Percentiles rank a stretch among this genome's conserved stretches.
phyloP scores from a whole-genome alignment of 345 rosid species.

The Boechera retrofracta region DNA sequence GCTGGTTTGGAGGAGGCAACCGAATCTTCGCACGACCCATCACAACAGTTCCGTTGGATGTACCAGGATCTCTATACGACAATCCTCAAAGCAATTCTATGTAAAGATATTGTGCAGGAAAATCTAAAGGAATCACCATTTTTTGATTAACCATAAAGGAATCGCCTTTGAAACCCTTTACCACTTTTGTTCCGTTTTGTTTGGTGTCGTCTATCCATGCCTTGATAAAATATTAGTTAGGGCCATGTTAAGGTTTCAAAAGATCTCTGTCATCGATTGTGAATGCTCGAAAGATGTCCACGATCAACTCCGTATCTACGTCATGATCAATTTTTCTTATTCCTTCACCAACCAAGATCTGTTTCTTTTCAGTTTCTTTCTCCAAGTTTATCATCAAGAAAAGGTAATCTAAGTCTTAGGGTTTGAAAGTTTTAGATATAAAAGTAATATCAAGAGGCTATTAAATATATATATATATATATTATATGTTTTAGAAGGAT shows the following conservation, averaged over 20 bases:
- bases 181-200: neutral
- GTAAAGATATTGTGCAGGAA: constrained; percentile 10
- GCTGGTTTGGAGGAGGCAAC: constrained; percentile 21
- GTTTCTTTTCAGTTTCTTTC: neutral
- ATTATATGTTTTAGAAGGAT: no score
- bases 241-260: no score
- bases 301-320: no score
- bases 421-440: no score
- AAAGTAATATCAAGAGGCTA: no score
- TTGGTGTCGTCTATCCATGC: neutral
- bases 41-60: constrained; percentile 19
- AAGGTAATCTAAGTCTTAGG: neutral
- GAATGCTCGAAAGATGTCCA: no score
- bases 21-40: constrained; percentile 30
- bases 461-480: no score
- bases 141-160: neutral
- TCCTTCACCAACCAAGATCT: no score
- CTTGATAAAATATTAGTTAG: neutral
- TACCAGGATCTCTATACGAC: constrained; percentile 23
- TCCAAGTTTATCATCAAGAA: neutral
- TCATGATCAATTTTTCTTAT: no score
- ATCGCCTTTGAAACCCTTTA: neutral
- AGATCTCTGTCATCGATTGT: no score
- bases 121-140: constrained; percentile 20
- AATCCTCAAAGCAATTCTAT: neutral